A percentile compares a stretch with the other conserved stretches of the same genome.
phyloP scores from a whole-genome alignment of 805 yeast genomes.

The Yamadazyma akitaensis region DNA sequence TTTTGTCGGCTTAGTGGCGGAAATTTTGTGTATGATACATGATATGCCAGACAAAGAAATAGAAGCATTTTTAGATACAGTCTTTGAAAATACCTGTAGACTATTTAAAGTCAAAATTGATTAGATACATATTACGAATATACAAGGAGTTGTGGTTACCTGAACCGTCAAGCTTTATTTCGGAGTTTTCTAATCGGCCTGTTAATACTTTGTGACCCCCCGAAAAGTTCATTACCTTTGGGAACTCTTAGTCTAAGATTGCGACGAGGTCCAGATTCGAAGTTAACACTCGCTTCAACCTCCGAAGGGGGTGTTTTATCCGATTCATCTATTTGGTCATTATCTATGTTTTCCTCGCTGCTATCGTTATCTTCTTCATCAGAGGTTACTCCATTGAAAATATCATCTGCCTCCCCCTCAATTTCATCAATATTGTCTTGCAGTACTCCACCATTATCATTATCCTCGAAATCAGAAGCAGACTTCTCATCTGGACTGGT shows the following conservation, averaged over 20 bases:
- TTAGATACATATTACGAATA: conserved; percentile 9
- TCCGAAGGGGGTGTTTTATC: background rate
- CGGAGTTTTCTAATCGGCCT: background rate
- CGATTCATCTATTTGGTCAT: conserved; percentile 10
- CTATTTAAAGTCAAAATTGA: conserved; percentile 20
- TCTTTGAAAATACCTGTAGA: conserved; percentile 34
- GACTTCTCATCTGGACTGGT: background rate
- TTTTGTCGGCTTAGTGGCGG: conserved; percentile 75
- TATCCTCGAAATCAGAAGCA: conserved; percentile 6
- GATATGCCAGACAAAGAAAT: conserved; percentile 28
- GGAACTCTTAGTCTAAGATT: background rate
- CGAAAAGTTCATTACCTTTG: background rate
- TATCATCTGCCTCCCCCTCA: conserved; percentile 17
- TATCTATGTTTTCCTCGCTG: conserved; percentile 11
- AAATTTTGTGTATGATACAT: conserved; percentile 32
- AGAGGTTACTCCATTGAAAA: conserved; percentile 12
- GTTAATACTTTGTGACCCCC: background rate
- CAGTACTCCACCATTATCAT: background rate
- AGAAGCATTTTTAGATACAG: conserved; percentile 30
- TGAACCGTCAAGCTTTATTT: background rate
- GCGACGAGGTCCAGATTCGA: background rate
- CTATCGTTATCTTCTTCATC: conserved; percentile 15
- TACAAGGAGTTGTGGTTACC: background rate
- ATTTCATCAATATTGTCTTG: conserved; percentile 5
- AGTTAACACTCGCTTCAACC: background rate